A percentile compares a stretch with the other conserved stretches of the same genome.
phyloP scores from a whole-genome alignment of 2,329 filamentous ascomycete genomes.

The Trichophyton equinum region DNA sequence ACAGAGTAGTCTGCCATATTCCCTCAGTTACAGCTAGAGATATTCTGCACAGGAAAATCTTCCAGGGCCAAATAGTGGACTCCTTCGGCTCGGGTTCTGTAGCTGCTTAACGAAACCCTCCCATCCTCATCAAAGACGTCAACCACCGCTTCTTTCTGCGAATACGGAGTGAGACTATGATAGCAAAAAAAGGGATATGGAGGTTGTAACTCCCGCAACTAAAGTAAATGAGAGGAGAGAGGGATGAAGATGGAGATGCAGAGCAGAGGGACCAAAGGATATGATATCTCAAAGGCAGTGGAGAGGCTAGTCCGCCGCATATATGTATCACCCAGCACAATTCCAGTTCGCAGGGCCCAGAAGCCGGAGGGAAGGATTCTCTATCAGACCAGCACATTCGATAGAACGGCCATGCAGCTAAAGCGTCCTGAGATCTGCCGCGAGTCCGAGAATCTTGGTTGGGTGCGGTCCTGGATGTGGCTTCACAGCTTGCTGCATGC shows the following conservation, averaged over 20 bases:
- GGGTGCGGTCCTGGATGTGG: neutral
- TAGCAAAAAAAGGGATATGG: neutral
- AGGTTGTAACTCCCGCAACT: no score
- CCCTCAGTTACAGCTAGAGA: neutral
- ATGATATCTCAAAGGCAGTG: no score
- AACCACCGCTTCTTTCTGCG: neutral
- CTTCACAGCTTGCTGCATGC: neutral
- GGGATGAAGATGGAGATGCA: neutral
- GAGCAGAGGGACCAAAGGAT: neutral
- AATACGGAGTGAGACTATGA: neutral
- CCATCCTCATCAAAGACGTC: no score
- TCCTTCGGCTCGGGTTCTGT: neutral
- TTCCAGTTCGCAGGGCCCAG: neutral
- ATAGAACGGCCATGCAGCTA: neutral
- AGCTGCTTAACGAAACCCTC: no score
- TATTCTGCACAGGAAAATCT: neutral
- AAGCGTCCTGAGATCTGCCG: neutral
- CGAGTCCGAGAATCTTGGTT: neutral
- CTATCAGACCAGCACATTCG: neutral
- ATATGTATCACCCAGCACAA: neutral
- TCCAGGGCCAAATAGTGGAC: no score
- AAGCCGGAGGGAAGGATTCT: neutral
- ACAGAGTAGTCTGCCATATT: neutral
- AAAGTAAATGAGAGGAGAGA: neutral
- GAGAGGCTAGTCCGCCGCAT: neutral